Evolutionary conservation across 495 filamentous ascomycete species (phyloP), one percentile per base, ranked within the genome.

Genomic region (Apodospora peruviana): DNA sequence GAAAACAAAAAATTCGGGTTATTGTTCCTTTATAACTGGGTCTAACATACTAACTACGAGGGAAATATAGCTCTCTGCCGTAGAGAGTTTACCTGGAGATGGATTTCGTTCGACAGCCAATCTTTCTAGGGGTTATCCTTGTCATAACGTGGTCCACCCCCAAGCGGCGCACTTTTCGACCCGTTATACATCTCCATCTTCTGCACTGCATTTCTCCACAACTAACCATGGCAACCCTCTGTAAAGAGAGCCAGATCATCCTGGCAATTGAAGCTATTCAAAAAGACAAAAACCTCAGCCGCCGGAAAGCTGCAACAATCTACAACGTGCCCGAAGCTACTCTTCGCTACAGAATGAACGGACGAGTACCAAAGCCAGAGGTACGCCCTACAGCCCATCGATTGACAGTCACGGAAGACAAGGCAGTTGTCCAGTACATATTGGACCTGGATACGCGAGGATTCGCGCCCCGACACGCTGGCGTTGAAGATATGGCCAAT

Each of bases 391-490:
- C n/a, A n/a, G n/a, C n/a, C n/a, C n/a, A n/a, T n/a, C n/a, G n/a
- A n/a, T n/a, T n/a, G n/a, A n/a, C n/a, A n/a, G n/a, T n/a, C n/a
- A n/a, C n/a, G n/a, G n/a, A n/a, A n/a, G n/a, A n/a, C n/a, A n/a
- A n/a, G n/a, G n/a, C n/a, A n/a, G n/a, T 47, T 47, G 7, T 47
- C 21, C 44, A 47, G 21, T 47, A 47, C 19, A 23, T 47, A 47
- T 37, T 47, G n/a, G 19, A 47, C 5, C 27, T 47, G 37, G 44
- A 47, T 38, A 20, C 32, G 44, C 44, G 44, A 47, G 44, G 44
- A 47, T 47, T 47, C 19, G 3, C 44, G 29, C 44, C 44, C 19
- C 17, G 19, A 4, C 27, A 20, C 8, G 21, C 5, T 38, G 44
- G 18, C 37, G 44, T 47, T 21, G 29, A 24, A 47, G 44, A 47